Conservation (phyloP, 2,329 filamentous ascomycete genomes). For the Volutella citrinella region DNA sequence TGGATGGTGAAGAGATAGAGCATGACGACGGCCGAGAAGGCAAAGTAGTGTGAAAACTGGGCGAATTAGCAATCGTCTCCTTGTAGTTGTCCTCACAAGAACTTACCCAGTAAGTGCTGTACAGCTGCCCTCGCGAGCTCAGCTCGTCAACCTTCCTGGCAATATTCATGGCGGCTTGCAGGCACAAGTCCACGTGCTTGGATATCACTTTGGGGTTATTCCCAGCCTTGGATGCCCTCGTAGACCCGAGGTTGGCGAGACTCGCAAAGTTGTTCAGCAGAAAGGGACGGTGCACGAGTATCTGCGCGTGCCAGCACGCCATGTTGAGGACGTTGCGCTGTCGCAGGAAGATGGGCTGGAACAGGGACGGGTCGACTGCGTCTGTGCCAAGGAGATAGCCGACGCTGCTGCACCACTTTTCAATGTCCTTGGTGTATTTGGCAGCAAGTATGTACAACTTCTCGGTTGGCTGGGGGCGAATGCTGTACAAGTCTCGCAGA, state of each 20-base stretch:
- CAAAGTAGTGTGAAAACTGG: conserved; percentile 40
- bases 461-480: conserved; percentile 26
- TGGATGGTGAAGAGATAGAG: conserved; percentile 45
- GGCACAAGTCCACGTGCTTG: conserved; percentile 26
- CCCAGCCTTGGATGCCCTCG: conserved; percentile 17
- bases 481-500: conserved; percentile 28
- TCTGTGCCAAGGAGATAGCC: conserved; percentile 37
- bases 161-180: conserved; percentile 40
- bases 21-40: conserved; percentile 42
- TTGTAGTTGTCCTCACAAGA: conserved; percentile 36
- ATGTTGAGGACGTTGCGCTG: conserved; percentile 40
- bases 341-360: conserved; percentile 38
- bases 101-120: conserved; percentile 11
- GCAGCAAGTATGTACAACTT: conserved; percentile 25
- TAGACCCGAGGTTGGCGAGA: conserved; percentile 5
- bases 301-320: conserved; percentile 40
- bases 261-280: conserved; percentile 33
- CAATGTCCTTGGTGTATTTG: conserved; percentile 28
- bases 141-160: conserved; percentile 33
- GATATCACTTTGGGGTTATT: conserved; percentile 16
- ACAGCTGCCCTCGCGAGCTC: conserved; percentile 6
- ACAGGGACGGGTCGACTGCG: conserved; percentile 28
- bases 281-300: conserved; percentile 38
- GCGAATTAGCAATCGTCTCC: conserved; percentile 30
- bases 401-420: conserved; percentile 32